Percentiles rank a stretch among this genome's conserved stretches.
phyloP scores from a whole-genome alignment of 208 protist species.

The Acanthamoeba rhysodes region DNA sequence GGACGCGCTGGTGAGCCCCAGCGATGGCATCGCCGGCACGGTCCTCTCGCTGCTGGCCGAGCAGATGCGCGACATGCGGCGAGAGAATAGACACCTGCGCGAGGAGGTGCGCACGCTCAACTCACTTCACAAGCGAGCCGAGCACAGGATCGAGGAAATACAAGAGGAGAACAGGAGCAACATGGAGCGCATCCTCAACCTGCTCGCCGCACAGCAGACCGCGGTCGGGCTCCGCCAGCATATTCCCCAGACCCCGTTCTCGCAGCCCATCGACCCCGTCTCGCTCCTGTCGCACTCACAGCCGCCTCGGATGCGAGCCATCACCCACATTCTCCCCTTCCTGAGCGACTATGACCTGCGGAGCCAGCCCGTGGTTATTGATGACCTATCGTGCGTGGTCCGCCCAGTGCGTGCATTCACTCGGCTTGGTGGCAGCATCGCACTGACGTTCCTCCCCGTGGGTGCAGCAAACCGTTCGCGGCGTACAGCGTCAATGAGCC shows the following conservation, averaged over 20 bases:
- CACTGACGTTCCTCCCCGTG: background rate
- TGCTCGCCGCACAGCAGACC: background rate
- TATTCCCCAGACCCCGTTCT: background rate
- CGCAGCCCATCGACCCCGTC: background rate
- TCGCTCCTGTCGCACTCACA: background rate
- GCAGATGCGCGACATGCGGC: constrained; percentile 20
- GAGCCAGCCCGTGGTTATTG: background rate
- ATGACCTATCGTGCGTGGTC: background rate
- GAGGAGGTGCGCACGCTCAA: constrained; percentile 21
- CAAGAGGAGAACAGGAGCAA: background rate
- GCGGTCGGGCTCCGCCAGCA: background rate
- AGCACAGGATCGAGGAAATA: background rate
- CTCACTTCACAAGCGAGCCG: background rate
- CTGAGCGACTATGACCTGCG: constrained; percentile 2
- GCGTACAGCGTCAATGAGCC: background rate
- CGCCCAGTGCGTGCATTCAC: background rate
- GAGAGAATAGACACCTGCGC: constrained; percentile 24
- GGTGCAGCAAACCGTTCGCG: constrained; percentile 17
- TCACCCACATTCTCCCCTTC: background rate
- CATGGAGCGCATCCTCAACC: constrained; percentile 1
- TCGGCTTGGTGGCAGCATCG: background rate
- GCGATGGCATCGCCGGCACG: background rate
- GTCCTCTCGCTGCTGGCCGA: constrained; percentile 1
- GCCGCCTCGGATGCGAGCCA: background rate
- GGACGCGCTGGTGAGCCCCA: background rate